A percentile compares a stretch with the other conserved stretches of the same genome.
Evolutionary conservation across 305 asterid genomes (phyloP).

Genomic region (Solanum hybrid): DNA sequence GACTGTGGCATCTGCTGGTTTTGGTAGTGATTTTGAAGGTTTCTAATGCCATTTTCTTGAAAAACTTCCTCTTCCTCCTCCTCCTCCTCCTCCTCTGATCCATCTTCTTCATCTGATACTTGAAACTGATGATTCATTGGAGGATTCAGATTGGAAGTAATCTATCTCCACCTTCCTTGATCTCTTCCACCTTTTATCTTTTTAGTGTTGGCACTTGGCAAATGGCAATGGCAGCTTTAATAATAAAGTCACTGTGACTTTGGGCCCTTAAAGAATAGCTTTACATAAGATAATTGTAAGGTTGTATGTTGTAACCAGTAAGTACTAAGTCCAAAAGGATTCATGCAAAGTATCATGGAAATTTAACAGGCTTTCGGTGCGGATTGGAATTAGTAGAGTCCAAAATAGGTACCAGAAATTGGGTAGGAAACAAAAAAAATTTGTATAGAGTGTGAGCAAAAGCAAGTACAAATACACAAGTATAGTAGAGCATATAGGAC

Average conservation of each 20-base stretch:
- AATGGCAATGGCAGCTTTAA: neutral
- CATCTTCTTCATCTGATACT: conserved; percentile 20
- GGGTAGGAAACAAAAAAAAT: neutral
- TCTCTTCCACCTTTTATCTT: neutral
- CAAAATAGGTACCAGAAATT: neutral
- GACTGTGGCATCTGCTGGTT: neutral
- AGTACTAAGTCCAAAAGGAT: neutral
- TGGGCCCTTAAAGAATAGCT: neutral
- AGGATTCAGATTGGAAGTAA: conserved; percentile 25
- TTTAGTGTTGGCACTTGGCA: neutral
- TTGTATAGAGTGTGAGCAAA: neutral
- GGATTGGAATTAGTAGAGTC: neutral
- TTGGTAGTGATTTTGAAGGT: neutral
- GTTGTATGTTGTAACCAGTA: neutral
- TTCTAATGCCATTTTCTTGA: neutral
- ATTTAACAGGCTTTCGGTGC: neutral
- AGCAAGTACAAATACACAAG: neutral
- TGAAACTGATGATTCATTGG: conserved; percentile 23
- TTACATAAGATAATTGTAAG: neutral
- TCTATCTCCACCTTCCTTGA: neutral
- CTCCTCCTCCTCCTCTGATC: conserved; percentile 13
- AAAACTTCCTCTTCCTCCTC: neutral
- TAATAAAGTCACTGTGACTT: neutral
- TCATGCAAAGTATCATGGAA: neutral
- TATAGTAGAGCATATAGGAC: neutral